Evolutionary conservation across 2,329 filamentous ascomycete species (phyloP), one percentile per base, ranked within the genome.

Genomic region (Ophiostoma montium): DNA sequence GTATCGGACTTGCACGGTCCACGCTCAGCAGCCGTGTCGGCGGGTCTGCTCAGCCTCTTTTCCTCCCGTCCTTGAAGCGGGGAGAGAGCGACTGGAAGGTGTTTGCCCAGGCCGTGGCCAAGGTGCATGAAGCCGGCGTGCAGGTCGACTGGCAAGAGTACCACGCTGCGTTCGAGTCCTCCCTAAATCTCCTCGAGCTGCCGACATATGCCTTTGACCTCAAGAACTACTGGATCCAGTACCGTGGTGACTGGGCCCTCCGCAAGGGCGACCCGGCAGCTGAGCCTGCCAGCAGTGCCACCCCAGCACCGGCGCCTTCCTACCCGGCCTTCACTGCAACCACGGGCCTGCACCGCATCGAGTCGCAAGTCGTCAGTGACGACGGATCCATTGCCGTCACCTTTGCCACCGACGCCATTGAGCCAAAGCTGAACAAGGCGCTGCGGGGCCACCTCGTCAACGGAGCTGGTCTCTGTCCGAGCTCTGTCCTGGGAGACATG

Each of bases 121-220:
- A 72, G 1, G 48, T 89, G 0, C 78, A 84, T 63, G 65, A 66
- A 3, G 71, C 71, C 11, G 83, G 82, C 35, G 65, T 84, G 9
- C 67, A 72, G 38, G 67, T 89, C 51, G 71, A 82, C 60, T 89
- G 84, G 75, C 75, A 80, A 51, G 83, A 86, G 63, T 85, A 75
- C 58, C 78, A 84, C 55, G 66, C 72, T 48, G 65, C 69, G 52
- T 73, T 72, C 53, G 57, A 59, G 23, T 50, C 56, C 0, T 64
- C 61, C 12, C 61, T 67, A 2, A 62, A 63, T 3, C 68, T 87
- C 9, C 63, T 86, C 5, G 67, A 75, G 5, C 66, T 88, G 1
- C 84, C 84, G 0, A 73, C 74, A 1, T 89, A 88, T 60, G 71
- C 72, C 0, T 89, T 83, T 65, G 80, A 88, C 57, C 69, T 78